Evolutionary conservation across 2,329 filamentous ascomycete species (phyloP).

Genomic region (Cryphonectria carpinicola): DNA sequence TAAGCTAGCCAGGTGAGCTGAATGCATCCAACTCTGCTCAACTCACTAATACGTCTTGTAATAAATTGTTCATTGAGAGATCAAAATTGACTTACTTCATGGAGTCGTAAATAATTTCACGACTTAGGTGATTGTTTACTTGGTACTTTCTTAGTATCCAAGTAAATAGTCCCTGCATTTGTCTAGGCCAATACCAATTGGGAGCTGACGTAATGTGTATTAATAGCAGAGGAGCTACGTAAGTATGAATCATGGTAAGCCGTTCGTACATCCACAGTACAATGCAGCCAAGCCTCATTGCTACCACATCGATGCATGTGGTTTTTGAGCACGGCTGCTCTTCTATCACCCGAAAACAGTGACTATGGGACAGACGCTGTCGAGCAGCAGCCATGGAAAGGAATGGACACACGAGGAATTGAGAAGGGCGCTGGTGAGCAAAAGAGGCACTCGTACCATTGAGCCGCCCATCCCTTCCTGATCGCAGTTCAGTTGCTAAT

Average conservation of each 20-base stretch:
- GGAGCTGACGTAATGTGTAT: neutral
- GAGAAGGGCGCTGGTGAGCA: slow-evolving; percentile 53
- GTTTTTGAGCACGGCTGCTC: neutral
- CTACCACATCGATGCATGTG: neutral
- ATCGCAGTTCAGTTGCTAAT: neutral
- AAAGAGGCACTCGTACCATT: slow-evolving; percentile 6
- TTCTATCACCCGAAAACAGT: neutral
- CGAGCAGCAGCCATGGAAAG: slow-evolving; percentile 9
- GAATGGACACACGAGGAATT: slow-evolving; percentile 56
- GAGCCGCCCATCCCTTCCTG: neutral
- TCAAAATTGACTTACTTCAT: too few species aligned
- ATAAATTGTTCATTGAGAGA: too few species aligned
- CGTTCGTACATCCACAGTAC: neutral
- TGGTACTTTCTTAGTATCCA: too few species aligned
- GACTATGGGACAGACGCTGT: slow-evolving; percentile 26
- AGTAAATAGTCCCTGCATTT: neutral
- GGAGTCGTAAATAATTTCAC: too few species aligned
- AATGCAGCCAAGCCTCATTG: neutral
- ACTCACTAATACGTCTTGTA: too few species aligned
- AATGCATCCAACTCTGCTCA: too few species aligned
- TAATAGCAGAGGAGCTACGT: neutral
- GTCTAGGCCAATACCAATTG: neutral
- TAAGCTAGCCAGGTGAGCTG: neutral
- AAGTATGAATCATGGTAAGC: neutral
- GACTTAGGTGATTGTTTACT: too few species aligned